A percentile compares a stretch with the other conserved stretches of the same genome.
These are phyloP conservation scores for Aspergillus terreus DNA, from an alignment of 2,329 filamentous ascomycete genomes.

Conservation along the genomic window DNA sequence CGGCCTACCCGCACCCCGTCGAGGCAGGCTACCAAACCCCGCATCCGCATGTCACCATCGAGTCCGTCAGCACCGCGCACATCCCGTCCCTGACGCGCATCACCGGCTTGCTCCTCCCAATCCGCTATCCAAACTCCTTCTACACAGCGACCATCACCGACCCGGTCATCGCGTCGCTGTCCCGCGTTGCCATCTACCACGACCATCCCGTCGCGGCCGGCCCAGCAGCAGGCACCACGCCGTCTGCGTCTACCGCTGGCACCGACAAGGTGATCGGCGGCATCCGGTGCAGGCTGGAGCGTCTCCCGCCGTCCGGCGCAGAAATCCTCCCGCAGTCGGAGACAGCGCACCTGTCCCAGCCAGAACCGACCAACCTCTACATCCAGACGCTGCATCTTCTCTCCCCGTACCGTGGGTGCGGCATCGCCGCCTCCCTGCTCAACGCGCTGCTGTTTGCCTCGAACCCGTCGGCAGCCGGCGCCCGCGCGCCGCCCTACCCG, in stretches of 20 bases:
- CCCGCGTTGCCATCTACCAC: conserved; percentile 58
- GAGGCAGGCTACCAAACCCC: conserved; percentile 28
- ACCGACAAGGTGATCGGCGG: conserved; percentile 46
- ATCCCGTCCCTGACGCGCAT: conserved; percentile 56
- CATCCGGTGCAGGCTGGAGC: conserved; percentile 47
- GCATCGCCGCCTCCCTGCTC: conserved; percentile 56
- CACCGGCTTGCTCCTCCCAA: conserved; percentile 56
- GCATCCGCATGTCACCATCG: conserved; percentile 51
- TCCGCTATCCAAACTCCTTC: conserved; percentile 59
- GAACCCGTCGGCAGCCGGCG: conserved; percentile 2
- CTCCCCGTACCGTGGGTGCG: conserved; percentile 56
- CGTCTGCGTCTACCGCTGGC: conserved; percentile 18
- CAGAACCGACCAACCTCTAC: conserved; percentile 48
- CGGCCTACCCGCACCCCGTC: conserved; percentile 27
- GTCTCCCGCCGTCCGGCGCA: conserved; percentile 18
- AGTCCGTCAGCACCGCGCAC: conserved; percentile 50
- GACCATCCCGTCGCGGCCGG: conserved; percentile 37
- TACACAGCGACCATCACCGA: conserved; percentile 59
- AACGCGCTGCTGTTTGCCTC: conserved; percentile 35
- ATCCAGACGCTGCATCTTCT: conserved; percentile 59
- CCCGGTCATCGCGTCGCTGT: conserved; percentile 49
- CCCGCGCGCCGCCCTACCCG: conserved; percentile 9
- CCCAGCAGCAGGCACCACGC: conserved; percentile 10
- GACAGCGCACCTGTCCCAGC: background rate
- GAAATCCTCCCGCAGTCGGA: conserved; percentile 1